phyloP scores from a whole-genome alignment of 768 basidiomycete genomes.

The Amanita thiersii region DNA sequence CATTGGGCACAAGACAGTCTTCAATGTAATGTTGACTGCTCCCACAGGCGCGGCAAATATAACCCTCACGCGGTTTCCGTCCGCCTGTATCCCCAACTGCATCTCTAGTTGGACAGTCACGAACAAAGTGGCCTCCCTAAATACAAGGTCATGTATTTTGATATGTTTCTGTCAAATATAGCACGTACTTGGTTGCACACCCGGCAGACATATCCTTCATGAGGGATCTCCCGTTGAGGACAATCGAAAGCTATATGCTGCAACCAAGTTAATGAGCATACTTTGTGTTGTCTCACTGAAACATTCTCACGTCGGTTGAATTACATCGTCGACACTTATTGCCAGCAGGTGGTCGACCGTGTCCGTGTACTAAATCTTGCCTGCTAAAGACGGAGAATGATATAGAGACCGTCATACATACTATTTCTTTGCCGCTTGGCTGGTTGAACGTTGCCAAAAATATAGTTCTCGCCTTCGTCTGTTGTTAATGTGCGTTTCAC shows the following conservation, averaged over 20 bases:
- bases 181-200: conserved; percentile 62
- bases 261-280: conserved; percentile 3
- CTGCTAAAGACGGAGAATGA: conserved; percentile 6
- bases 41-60: conserved; percentile 88
- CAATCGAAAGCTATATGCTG: conserved; percentile 76
- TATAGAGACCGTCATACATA: conserved; percentile 12
- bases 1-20: conserved; percentile 74
- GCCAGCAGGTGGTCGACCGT: conserved; percentile 52
- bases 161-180: conserved; percentile 1
- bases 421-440: conserved; percentile 55
- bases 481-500: conserved; percentile 49
- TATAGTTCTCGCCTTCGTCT: conserved; percentile 52
- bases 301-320: conserved; percentile 51
- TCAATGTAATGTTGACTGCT: conserved; percentile 80
- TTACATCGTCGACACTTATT: conserved; percentile 77
- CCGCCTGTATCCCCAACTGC: conserved; percentile 79
- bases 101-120: conserved; percentile 80
- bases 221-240: conserved; percentile 66
- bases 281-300: background rate
- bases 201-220: conserved; percentile 82
- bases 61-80: conserved; percentile 74
- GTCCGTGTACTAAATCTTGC: conserved; percentile 22
- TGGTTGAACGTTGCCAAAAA: conserved; percentile 57
- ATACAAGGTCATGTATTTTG: background rate
- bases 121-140: conserved; percentile 77